Evolutionary conservation across 2,329 filamentous ascomycete genomes (phyloP), one percentile per base, ranked within the genome.

Genomic region (Hymenoscyphus infarciens): DNA sequence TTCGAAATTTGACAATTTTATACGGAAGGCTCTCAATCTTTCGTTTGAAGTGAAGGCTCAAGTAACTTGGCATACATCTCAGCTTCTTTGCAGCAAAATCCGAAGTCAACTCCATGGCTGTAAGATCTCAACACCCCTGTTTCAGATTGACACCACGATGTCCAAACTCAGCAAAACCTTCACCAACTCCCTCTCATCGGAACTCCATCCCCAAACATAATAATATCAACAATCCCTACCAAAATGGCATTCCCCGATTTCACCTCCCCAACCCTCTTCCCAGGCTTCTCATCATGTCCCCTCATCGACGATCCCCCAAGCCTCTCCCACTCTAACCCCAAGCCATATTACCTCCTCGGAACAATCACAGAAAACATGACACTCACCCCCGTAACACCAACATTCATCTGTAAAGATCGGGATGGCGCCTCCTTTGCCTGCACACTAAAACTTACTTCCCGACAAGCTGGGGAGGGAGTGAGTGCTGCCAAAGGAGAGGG

Each of bases 321-420:
- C 33, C 60, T 31, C 25, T 27, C 25, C 25, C 25, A 27, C 1
- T 27, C 25, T 58, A 63, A 22, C 25, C n/a, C 27, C 6, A 10
- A 27, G 15, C 35, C 42, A 16, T 61, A 63, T 19, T 69, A 66
- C 56, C 65, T 73, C 13, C 56, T 72, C 6, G 71, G 64, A 31
- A 70, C 69, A 2, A 68, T 72, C 56, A 61, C 58, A 31, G 65
- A 72, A 49, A 69, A 73, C 42, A 72, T 72, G 69, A 72, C 71
- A 3, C 62, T 72, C 6, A 69, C 67, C 3, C 66, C 67, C 1
- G 15, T 39, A 10, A 67, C 66, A 5, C 70, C 71, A 19, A 73
- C 71, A 19, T 73, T 70, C 58, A 71, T 73, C 13, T 67, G 66
- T 59, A 66, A 63, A 57, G 71, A 73, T 59, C 60, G 61, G 1